These are phyloP conservation scores for Evernia prunastri DNA, from an alignment of 495 filamentous ascomycete genomes.

Conservation along the genomic window DNA sequence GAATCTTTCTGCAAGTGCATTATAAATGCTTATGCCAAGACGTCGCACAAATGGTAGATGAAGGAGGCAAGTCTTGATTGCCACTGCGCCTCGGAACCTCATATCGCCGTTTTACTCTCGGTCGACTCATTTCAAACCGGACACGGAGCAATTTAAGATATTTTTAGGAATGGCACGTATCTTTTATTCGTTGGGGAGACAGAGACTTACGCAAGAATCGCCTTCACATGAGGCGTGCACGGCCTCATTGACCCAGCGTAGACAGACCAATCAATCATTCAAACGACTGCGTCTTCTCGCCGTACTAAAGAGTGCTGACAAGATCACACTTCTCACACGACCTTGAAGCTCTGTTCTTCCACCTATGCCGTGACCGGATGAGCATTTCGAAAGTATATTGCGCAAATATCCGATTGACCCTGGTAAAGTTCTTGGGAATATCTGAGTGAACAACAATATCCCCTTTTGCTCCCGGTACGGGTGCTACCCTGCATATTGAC, in stretches of 20 bases:
- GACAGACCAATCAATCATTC: background rate
- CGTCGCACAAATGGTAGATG: background rate
- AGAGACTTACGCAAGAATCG: background rate
- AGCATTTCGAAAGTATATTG: background rate
- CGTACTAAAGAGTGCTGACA: background rate
- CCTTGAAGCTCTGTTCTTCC: background rate
- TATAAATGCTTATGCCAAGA: background rate
- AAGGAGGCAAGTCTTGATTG: background rate
- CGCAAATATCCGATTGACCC: too few species aligned
- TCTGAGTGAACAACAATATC: too few species aligned
- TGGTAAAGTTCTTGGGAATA: too few species aligned
- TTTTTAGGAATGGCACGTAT: background rate
- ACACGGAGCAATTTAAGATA: background rate
- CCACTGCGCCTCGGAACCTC: background rate
- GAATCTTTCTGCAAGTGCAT: too few species aligned
- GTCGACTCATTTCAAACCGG: background rate
- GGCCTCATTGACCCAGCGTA: background rate
- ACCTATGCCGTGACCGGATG: background rate
- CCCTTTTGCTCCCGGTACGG: too few species aligned
- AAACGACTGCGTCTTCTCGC: background rate
- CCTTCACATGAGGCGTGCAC: background rate
- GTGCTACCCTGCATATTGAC: too few species aligned
- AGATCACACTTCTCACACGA: background rate
- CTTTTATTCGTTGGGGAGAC: background rate
- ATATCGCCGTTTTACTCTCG: background rate